Evolutionary conservation across 176 grass and related monocot genomes (phyloP).

Genomic region (Lolium perenne): DNA sequence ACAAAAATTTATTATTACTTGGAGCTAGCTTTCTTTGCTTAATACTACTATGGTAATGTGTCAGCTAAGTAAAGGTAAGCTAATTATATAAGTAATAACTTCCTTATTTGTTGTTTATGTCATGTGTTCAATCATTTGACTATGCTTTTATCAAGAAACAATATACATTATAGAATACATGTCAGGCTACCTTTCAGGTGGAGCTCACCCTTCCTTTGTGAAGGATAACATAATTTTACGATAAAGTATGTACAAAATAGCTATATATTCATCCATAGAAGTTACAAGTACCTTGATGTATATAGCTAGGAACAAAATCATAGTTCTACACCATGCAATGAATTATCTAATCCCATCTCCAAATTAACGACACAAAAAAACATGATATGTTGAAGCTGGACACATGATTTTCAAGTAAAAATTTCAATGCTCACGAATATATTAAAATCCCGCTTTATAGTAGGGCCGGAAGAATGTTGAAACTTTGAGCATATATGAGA

Average conservation of each 20-base stretch:
- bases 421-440: not conserved
- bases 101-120: conserved; percentile 31
- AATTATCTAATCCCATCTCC: not conserved
- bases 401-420: not conserved
- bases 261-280: not conserved
- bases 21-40: conserved; percentile 28
- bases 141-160: conserved; percentile 7
- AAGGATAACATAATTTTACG: conserved; percentile 22
- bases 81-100: not conserved
- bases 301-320: not conserved
- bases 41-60: not conserved
- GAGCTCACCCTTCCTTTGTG: conserved; percentile 11
- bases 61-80: conserved; percentile 29
- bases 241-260: not conserved
- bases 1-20: not conserved
- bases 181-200: conserved; percentile 34
- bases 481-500: not conserved
- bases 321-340: not conserved
- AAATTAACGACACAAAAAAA: not conserved
- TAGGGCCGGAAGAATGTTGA: not conserved
- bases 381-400: not conserved
- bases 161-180: conserved; percentile 13
- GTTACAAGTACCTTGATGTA: not conserved
- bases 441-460: not conserved
- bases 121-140: conserved; percentile 31